Evolutionary conservation across 2,329 filamentous ascomycete genomes (phyloP), one percentile per base, ranked within the genome.

Genomic region (Fusarium camptoceras): DNA sequence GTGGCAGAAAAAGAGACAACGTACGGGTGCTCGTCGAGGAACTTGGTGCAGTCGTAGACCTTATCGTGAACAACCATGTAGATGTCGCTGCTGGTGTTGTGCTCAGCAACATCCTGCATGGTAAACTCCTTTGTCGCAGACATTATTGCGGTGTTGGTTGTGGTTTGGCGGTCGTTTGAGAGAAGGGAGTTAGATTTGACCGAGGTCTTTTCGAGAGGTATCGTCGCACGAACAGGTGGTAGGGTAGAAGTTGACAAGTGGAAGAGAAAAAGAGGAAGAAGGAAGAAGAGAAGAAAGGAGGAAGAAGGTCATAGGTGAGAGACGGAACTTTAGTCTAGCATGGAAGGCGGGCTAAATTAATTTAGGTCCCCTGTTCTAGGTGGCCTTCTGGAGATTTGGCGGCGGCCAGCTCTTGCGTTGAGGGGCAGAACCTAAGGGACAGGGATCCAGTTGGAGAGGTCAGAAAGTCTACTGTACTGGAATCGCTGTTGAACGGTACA

Each of bases 21-120:
- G 84, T 85, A 91, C 89, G 96, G 96, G 83, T 99, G 96, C 90
- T 99, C 96, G 80, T 98, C 95, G 75, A 98, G 86, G 83, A 99
- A 99, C 82, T 91, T 92, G 77, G 90, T 88, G 80, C 86, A 83
- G 82, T 98, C 89, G 89, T 98, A 99, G 85, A 99, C 91, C 87
- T 97, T 97, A 83, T 97, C 94, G 85, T 98, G 93, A 77, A 99
- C 89, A 71, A 98, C 91, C 77, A 98, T 81, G 85, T 88, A 97
- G 72, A 97, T 85, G 81, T 98, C 94, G 88, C 94, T 97, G 90
- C 98, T 98, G 83, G 88, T 90, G 85, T 91, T 93, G 88, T 97
- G 94, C 83, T 89, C 89, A 69, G 92, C 87, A 83, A 97, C 89
- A 82, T 97, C 93, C 78, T 91, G 86, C 84, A 90, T 93, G 77